These are phyloP conservation scores for Daldinia bambusicola DNA, from an alignment of 495 filamentous ascomycete species.

Conservation along the genomic window DNA sequence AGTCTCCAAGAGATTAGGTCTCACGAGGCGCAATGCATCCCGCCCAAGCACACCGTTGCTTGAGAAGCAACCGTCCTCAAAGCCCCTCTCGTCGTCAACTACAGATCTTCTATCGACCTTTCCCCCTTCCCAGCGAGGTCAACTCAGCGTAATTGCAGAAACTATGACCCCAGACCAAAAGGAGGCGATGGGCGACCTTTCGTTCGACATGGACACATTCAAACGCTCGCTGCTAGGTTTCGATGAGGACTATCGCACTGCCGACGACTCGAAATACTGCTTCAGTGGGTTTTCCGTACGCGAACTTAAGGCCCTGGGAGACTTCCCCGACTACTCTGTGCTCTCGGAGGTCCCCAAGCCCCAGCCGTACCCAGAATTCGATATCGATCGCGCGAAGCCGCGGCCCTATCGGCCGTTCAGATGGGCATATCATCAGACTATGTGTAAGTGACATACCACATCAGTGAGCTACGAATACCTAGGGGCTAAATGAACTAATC, in stretches of 20 bases:
- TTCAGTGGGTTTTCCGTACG: constrained; percentile 66
- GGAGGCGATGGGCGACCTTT: constrained; percentile 31
- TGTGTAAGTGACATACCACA: constrained; percentile 74
- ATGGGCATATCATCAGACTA: constrained; percentile 92
- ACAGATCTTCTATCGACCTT: constrained; percentile 33
- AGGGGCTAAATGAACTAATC: neutral
- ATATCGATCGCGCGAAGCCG: constrained; percentile 71
- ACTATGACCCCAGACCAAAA: constrained; percentile 29
- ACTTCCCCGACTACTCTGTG: constrained; percentile 84
- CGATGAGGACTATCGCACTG: constrained; percentile 47
- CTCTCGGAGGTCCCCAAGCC: constrained; percentile 85
- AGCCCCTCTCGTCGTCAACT: constrained; percentile 30
- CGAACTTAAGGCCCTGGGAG: constrained; percentile 78
- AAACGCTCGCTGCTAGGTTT: constrained; percentile 35
- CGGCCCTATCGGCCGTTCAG: constrained; percentile 82
- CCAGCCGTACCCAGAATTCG: constrained; percentile 66
- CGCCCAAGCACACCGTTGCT: constrained; percentile 37
- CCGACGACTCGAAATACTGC: constrained; percentile 49
- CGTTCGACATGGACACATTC: constrained; percentile 29
- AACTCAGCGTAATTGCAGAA: constrained; percentile 43
- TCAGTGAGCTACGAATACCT: neutral
- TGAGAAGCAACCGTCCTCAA: constrained; percentile 39
- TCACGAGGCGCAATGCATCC: constrained; percentile 15
- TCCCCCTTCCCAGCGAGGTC: constrained; percentile 48
- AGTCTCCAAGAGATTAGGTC: constrained; percentile 34